These are phyloP conservation scores for Boletus reticulatus DNA, from an alignment of 768 basidiomycete genomes.

Conservation along the genomic window DNA sequence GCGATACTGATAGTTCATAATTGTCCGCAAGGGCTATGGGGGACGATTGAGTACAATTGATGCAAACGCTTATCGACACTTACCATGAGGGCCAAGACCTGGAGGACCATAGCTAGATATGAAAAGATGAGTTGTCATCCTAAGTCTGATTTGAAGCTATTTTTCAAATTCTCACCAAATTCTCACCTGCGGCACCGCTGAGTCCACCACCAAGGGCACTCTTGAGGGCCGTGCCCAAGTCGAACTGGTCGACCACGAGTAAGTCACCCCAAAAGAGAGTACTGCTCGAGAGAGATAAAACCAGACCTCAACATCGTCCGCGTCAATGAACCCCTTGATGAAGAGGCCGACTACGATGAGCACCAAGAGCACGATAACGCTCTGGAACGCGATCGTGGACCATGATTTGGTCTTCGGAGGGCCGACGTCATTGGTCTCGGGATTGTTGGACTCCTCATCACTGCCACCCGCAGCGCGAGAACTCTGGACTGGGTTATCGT, in stretches of 20 bases:
- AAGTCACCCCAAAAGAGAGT: constrained; percentile 41
- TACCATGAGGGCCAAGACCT: constrained; percentile 86
- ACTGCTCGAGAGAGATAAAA: background rate
- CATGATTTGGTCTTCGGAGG: constrained; percentile 9
- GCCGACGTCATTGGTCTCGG: background rate
- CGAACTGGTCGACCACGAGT: constrained; percentile 65
- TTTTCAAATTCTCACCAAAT: constrained; percentile 41
- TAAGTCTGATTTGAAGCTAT: background rate
- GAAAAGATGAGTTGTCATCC: constrained; percentile 4
- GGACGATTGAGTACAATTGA: background rate
- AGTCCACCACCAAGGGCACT: constrained; percentile 87
- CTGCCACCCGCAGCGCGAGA: background rate
- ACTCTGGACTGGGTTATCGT: background rate
- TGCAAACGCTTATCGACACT: background rate
- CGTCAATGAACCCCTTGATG: constrained; percentile 69
- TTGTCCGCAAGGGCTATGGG: constrained; percentile 78
- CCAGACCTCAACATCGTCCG: constrained; percentile 64
- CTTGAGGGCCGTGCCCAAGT: constrained; percentile 71
- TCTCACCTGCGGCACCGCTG: constrained; percentile 84
- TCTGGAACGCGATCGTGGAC: constrained; percentile 25
- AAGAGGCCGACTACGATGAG: constrained; percentile 47
- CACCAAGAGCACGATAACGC: constrained; percentile 35
- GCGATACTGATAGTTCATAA: constrained; percentile 97
- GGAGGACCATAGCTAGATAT: constrained; percentile 81
- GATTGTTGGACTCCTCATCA: constrained; percentile 20